Conservation (phyloP, 2,329 filamentous ascomycete species). For the Colletotrichum sublineola region DNA sequence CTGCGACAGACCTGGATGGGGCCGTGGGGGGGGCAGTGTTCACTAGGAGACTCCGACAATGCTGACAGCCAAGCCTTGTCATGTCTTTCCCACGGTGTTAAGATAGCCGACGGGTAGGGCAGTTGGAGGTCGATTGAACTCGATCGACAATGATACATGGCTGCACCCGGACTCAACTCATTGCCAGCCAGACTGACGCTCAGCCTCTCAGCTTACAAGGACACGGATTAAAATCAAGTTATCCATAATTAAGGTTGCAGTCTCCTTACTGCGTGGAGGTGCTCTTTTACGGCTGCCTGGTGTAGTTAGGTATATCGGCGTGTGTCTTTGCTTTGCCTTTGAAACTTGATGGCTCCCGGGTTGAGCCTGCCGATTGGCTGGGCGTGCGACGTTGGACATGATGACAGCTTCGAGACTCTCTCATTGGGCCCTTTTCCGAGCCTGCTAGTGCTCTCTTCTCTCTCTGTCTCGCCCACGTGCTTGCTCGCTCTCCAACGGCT, state of each 20-base stretch:
- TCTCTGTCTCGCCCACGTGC: neutral
- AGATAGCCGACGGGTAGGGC: neutral
- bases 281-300: slow-evolving; percentile 3
- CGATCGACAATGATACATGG: neutral
- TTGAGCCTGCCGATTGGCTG: slow-evolving; percentile 34
- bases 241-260: neutral
- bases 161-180: slow-evolving; percentile 3
- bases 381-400: slow-evolving; percentile 30
- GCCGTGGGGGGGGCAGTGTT: neutral
- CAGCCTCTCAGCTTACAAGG: slow-evolving; percentile 6
- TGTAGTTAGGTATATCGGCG: neutral
- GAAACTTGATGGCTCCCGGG: slow-evolving; percentile 28
- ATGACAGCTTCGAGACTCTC: slow-evolving; percentile 6
- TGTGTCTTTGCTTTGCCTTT: neutral
- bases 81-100: slow-evolving; percentile 3
- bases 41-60: neutral
- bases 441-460: neutral
- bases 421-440: slow-evolving; percentile 17
- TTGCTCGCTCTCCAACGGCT: neutral
- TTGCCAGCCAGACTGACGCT: neutral
- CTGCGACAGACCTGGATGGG: neutral
- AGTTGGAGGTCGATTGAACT: slow-evolving; percentile 5
- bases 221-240: neutral
- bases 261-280: neutral
- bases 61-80: slow-evolving; percentile 13